Percentiles rank a stretch among this genome's conserved stretches.
Evolutionary conservation across 2,329 filamentous ascomycete species (phyloP).

Genomic region (Madurella fahalii): DNA sequence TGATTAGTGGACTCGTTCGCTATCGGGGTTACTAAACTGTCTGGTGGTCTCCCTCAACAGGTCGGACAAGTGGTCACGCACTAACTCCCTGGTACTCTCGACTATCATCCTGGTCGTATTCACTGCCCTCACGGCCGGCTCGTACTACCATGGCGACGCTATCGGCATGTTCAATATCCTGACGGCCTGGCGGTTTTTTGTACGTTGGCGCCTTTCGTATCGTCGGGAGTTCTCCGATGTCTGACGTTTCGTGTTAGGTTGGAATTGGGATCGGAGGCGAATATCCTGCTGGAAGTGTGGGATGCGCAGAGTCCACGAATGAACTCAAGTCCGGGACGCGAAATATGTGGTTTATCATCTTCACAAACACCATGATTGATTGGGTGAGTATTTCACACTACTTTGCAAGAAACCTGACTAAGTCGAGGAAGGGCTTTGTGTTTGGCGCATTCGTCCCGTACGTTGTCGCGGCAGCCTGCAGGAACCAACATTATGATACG

Average conservation of each 20-base stretch:
- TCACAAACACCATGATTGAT: conserved; percentile 86
- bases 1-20: not conserved
- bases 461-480: conserved; percentile 53
- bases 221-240: not conserved
- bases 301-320: conserved; percentile 76
- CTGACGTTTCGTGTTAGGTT: conserved; percentile 32
- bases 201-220: conserved; percentile 35
- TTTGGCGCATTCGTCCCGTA: conserved; percentile 73
- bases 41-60: conserved; percentile 1
- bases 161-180: conserved; percentile 71
- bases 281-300: conserved; percentile 79
- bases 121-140: conserved; percentile 71
- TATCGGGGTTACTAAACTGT: not conserved
- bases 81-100: conserved; percentile 73
- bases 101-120: conserved; percentile 84
- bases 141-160: conserved; percentile 67
- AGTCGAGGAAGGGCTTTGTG: conserved; percentile 59
- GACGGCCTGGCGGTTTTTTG: conserved; percentile 80
- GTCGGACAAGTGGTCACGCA: conserved; percentile 77
- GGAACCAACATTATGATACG: conserved; percentile 60
- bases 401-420: not conserved
- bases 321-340: conserved; percentile 75
- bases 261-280: conserved; percentile 78
- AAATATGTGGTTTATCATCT: conserved; percentile 89
- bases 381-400: conserved; percentile 29